Percentiles rank a stretch among this genome's conserved stretches.
phyloP scores from a whole-genome alignment of 768 basidiomycete genomes.

The Russula lepida region DNA sequence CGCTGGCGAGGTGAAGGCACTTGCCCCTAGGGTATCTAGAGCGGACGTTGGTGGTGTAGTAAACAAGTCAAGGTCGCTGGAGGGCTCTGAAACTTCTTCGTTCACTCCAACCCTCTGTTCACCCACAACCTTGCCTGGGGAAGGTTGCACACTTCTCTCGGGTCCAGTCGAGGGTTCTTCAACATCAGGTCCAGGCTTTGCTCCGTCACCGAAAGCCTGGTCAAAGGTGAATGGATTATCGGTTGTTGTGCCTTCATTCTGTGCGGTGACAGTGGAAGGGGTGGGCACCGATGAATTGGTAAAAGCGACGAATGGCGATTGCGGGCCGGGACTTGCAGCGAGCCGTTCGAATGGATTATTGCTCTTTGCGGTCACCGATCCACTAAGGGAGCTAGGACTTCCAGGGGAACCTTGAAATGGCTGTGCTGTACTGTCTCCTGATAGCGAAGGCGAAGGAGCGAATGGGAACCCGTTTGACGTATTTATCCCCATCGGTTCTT shows the following conservation, averaged over 20 bases:
- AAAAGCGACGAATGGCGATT: conserved; percentile 55
- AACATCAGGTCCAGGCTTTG: conserved; percentile 5
- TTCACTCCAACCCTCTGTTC: background rate
- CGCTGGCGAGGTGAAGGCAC: background rate
- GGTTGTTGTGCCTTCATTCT: conserved; percentile 21
- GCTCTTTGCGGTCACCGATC: conserved; percentile 49
- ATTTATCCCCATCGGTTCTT: conserved; percentile 23
- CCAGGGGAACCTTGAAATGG: conserved; percentile 69
- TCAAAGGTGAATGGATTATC: conserved; percentile 48
- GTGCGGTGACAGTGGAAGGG: conserved; percentile 1
- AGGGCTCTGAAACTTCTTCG: conserved; percentile 26
- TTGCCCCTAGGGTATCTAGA: conserved; percentile 6
- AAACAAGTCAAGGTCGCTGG: conserved; percentile 47
- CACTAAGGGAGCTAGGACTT: conserved; percentile 32
- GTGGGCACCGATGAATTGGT: conserved; percentile 30
- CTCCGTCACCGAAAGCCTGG: conserved; percentile 22
- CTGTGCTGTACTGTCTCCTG: conserved; percentile 46
- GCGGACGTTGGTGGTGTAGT: conserved; percentile 50
- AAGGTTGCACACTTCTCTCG: background rate
- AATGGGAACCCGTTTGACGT: conserved; percentile 24
- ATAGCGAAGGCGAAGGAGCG: conserved; percentile 31
- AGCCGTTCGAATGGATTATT: conserved; percentile 90
- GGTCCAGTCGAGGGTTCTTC: background rate
- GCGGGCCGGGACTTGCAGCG: conserved; percentile 35
- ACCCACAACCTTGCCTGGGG: background rate